Evolutionary conservation across 2,329 filamentous ascomycete genomes (phyloP).

Genomic region (Curvularia sp.): DNA sequence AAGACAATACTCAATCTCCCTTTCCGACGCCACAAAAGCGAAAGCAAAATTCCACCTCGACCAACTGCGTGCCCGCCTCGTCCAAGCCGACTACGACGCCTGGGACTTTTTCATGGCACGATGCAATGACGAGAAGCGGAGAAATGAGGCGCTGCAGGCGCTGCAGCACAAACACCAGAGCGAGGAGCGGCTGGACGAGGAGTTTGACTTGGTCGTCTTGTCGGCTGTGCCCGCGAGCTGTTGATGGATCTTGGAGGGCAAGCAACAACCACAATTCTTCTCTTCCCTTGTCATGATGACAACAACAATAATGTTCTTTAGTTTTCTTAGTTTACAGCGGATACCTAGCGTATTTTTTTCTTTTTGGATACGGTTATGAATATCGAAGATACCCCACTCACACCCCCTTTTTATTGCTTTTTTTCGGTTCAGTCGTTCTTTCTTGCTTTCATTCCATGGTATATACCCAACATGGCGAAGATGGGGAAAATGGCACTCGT

Average conservation of each 20-base stretch:
- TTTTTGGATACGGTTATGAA: neutral
- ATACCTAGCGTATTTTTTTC: neutral
- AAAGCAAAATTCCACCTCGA: slow-evolving; percentile 41
- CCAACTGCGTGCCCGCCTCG: slow-evolving; percentile 33
- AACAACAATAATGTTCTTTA: neutral
- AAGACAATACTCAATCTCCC: slow-evolving; percentile 26
- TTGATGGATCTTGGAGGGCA: neutral
- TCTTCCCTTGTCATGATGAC: neutral
- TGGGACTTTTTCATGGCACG: slow-evolving; percentile 45
- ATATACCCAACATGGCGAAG: neutral
- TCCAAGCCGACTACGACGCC: slow-evolving; percentile 37
- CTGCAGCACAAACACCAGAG: slow-evolving; percentile 15
- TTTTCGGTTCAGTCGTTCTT: neutral
- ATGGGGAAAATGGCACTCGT: neutral
- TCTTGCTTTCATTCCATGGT: neutral
- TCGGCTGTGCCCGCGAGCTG: slow-evolving; percentile 12
- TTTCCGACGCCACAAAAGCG: slow-evolving; percentile 32
- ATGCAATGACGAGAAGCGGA: slow-evolving; percentile 33
- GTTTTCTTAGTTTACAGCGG: neutral
- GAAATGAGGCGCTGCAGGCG: slow-evolving; percentile 4
- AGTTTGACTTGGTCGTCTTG: slow-evolving; percentile 46
- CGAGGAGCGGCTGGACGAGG: slow-evolving; percentile 43
- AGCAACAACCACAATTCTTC: neutral
- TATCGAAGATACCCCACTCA: slow-evolving; percentile 3
- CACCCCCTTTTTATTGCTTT: neutral